A percentile compares a stretch with the other conserved stretches of the same genome.
Evolutionary conservation across 2,329 filamentous ascomycete species (phyloP).

Genomic region (Fusarium devonianum): DNA sequence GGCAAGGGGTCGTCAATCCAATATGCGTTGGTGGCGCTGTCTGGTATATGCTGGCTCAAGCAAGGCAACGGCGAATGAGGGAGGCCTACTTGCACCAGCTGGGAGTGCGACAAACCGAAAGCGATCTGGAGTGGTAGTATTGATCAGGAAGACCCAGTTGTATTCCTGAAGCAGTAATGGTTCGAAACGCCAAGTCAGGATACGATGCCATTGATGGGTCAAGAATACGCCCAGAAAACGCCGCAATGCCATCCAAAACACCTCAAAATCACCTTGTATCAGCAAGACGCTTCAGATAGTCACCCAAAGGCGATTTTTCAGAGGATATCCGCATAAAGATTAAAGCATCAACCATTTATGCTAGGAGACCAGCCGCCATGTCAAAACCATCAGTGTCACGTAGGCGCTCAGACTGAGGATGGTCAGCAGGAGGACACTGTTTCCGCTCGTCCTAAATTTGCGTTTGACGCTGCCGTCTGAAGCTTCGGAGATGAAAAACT

Average conservation of each 20-base stretch:
- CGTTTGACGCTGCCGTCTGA: conserved; percentile 48
- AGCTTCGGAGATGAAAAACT: conserved; percentile 75
- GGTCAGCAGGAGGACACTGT: conserved; percentile 66
- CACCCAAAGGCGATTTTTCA: no score
- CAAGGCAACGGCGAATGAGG: neutral
- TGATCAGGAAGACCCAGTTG: no score
- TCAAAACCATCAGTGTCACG: conserved; percentile 62
- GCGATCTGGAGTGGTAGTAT: no score
- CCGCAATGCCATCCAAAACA: neutral
- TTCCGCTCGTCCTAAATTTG: conserved; percentile 70
- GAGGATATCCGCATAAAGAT: no score
- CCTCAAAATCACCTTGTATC: neutral
- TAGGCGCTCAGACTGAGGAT: conserved; percentile 65
- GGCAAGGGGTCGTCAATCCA: neutral
- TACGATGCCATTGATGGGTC: no score
- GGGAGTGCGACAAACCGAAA: no score
- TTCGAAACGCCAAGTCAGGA: no score
- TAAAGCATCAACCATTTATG: neutral
- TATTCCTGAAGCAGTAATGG: no score
- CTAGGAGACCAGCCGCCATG: conserved; percentile 53
- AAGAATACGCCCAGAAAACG: neutral
- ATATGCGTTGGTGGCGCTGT: neutral
- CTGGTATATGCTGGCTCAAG: neutral
- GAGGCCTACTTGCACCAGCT: neutral
- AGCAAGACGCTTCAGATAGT: no score